Evolutionary conservation across 1,284 basidiomycete species (phyloP).

Genomic region (Boletus mariae): DNA sequence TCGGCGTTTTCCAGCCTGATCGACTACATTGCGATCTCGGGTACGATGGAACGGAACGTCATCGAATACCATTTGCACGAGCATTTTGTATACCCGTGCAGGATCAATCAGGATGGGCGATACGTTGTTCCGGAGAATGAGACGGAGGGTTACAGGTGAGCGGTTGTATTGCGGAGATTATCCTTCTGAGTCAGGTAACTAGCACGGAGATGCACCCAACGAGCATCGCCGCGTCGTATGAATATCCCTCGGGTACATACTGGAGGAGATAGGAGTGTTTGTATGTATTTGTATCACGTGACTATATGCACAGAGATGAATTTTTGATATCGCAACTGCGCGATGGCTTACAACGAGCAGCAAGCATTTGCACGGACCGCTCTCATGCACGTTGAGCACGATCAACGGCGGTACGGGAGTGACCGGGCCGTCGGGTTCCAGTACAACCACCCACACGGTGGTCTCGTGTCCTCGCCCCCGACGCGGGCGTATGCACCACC

Average conservation of each 20-base stretch:
- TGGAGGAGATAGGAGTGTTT: conserved; percentile 20
- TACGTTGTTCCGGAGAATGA: conserved; percentile 76
- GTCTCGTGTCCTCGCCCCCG: conserved; percentile 5
- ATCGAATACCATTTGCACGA: conserved; percentile 91
- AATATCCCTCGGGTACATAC: conserved; percentile 30
- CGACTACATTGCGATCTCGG: conserved; percentile 88
- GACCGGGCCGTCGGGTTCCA: conserved; percentile 15
- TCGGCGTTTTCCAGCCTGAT: conserved; percentile 54
- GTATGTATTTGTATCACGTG: conserved; percentile 25
- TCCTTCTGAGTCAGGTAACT: conserved; percentile 4
- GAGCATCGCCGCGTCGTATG: neutral
- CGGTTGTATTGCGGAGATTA: conserved; percentile 4
- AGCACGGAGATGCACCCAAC: conserved; percentile 74
- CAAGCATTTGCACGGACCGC: conserved; percentile 8
- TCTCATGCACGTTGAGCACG: conserved; percentile 9
- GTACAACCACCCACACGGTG: conserved; percentile 11
- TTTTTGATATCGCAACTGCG: conserved; percentile 7
- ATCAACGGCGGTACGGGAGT: conserved; percentile 8
- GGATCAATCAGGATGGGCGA: neutral
- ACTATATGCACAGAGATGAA: neutral
- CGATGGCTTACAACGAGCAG: conserved; percentile 26
- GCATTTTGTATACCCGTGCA: conserved; percentile 85
- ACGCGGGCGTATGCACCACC: conserved; percentile 5
- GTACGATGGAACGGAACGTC: conserved; percentile 88
- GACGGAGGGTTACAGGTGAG: conserved; percentile 65